Conservation (phyloP, 2,329 filamentous ascomycete species). For the Paraphaeosphaeria minitans region DNA sequence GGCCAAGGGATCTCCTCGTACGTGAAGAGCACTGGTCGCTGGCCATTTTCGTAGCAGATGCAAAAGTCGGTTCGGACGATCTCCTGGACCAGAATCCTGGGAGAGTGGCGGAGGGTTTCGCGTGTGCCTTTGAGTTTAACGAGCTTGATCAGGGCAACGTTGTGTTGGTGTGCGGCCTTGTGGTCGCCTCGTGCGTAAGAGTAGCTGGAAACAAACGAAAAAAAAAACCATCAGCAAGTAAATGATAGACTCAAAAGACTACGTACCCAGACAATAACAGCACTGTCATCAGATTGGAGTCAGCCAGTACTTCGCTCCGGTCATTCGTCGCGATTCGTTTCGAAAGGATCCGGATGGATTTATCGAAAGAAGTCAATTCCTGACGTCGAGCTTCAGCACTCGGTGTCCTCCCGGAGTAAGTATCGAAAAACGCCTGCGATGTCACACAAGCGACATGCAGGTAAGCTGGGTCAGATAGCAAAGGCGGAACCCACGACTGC, state of each 20-base stretch:
- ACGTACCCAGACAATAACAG: constrained; percentile 2
- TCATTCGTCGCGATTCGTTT: background rate
- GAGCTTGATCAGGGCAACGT: constrained; percentile 1
- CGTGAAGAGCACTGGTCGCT: background rate
- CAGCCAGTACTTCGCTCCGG: background rate
- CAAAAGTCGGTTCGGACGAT: constrained; percentile 5
- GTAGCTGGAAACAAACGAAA: background rate
- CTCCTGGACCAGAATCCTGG: background rate
- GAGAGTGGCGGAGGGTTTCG: background rate
- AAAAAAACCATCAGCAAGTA: background rate
- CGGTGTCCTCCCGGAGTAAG: background rate
- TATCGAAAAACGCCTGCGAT: background rate
- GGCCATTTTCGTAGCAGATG: constrained; percentile 1
- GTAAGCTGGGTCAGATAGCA: background rate
- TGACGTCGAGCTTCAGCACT: background rate
- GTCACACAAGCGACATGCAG: background rate
- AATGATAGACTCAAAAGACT: background rate
- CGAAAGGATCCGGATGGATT: background rate
- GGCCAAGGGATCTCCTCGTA: constrained; percentile 1
- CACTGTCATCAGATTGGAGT: constrained; percentile 4
- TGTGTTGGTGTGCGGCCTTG: constrained; percentile 1
- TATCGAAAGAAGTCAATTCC: background rate
- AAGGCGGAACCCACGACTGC: background rate
- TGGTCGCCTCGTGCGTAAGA: constrained; percentile 1
- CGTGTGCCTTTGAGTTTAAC: background rate